phyloP scores from a whole-genome alignment of 495 filamentous ascomycete species.

The Chaetomium cochliodes region DNA sequence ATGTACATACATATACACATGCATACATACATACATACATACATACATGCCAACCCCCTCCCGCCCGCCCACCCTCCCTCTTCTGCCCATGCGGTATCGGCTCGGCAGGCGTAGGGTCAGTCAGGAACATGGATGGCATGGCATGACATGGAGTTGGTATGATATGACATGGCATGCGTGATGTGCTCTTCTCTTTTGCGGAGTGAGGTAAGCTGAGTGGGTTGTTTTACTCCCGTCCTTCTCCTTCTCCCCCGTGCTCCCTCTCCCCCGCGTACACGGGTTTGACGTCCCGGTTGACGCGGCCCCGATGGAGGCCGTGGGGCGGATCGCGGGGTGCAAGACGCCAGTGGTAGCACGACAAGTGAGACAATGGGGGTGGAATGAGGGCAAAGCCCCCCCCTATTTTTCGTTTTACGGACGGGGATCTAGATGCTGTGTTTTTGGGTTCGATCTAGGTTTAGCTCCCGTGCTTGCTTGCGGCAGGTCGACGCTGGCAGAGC shows the following conservation, averaged over 20 bases:
- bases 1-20: no score
- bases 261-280: background rate
- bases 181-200: background rate
- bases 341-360: background rate
- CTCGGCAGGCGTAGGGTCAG: no score
- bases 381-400: background rate
- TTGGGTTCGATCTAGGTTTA: no score
- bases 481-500: no score
- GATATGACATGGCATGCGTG: no score
- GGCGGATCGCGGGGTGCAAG: background rate
- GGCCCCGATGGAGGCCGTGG: slow-evolving; percentile 2
- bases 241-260: background rate
- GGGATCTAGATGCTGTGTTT: background rate
- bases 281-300: background rate
- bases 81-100: no score
- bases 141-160: no score
- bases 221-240: background rate
- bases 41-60: no score
- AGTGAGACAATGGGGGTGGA: background rate
- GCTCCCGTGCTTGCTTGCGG: no score
- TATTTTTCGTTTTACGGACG: background rate
- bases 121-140: no score
- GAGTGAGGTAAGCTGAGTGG: background rate
- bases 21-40: no score
- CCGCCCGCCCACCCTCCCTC: no score